Percentiles rank a stretch among this genome's conserved stretches.
phyloP scores from a whole-genome alignment of 495 filamentous ascomycete species.

The Amphirosellinia nigrospora region DNA sequence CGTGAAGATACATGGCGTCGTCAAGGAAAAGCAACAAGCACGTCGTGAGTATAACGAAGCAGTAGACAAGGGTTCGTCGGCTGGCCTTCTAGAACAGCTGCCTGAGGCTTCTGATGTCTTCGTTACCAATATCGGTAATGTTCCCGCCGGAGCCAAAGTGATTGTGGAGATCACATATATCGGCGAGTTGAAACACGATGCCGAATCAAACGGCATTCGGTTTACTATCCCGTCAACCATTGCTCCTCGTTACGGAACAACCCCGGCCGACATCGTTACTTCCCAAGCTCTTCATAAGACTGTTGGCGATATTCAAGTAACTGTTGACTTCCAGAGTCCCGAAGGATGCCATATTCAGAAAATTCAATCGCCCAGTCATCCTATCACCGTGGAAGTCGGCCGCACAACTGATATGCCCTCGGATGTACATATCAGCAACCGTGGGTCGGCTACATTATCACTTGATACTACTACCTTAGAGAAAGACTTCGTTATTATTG shows the following conservation, averaged over 20 bases:
- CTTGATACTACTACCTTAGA: slow-evolving; percentile 54
- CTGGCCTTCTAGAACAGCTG: slow-evolving; percentile 67
- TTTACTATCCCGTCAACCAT: slow-evolving; percentile 70
- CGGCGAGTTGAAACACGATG: slow-evolving; percentile 71
- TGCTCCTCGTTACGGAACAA: slow-evolving; percentile 66
- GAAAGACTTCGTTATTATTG: slow-evolving; percentile 60
- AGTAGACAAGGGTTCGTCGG: slow-evolving; percentile 60
- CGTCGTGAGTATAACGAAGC: slow-evolving; percentile 60
- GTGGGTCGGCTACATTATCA: slow-evolving; percentile 66
- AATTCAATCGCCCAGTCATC: slow-evolving; percentile 70
- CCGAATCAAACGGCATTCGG: slow-evolving; percentile 64
- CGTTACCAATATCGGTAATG: slow-evolving; percentile 67
- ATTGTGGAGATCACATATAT: slow-evolving; percentile 67
- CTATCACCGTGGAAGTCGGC: slow-evolving; percentile 67
- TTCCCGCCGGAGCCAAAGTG: slow-evolving; percentile 59
- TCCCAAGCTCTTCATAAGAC: slow-evolving; percentile 9
- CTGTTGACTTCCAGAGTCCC: slow-evolving; percentile 65
- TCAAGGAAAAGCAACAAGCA: slow-evolving; percentile 67
- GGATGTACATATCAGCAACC: slow-evolving; percentile 50
- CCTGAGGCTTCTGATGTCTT: slow-evolving; percentile 66
- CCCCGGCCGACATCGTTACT: slow-evolving; percentile 40
- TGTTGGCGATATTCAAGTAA: slow-evolving; percentile 56
- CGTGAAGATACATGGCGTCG: slow-evolving; percentile 58
- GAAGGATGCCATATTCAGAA: slow-evolving; percentile 60
- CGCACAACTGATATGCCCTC: slow-evolving; percentile 53